Evolutionary conservation across 345 rosid genomes (phyloP).

Genomic region (Microthlaspi erraticum): DNA sequence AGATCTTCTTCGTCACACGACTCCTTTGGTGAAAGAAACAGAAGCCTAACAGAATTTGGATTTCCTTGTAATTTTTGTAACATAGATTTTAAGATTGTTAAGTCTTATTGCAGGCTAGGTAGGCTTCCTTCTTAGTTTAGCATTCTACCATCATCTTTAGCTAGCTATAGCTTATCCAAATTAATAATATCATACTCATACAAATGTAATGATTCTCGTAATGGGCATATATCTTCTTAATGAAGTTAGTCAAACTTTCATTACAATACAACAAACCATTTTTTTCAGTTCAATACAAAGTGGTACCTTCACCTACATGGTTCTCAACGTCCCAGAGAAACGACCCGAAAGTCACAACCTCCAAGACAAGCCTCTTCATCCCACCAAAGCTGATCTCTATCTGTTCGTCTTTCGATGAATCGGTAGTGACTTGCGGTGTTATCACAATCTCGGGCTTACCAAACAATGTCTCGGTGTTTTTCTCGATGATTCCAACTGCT

Average conservation of each 20-base stretch:
- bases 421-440: conserved; percentile 68
- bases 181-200: conserved; percentile 24
- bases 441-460: conserved; percentile 83
- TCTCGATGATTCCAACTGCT: conserved; percentile 86
- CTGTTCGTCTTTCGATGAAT: conserved; percentile 73
- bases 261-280: conserved; percentile 3
- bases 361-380: conserved; percentile 89
- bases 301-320: conserved; percentile 91
- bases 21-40: conserved; percentile 62
- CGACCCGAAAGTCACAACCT: conserved; percentile 96
- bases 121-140: conserved; percentile 43
- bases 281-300: conserved; percentile 67
- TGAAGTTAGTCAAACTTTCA: conserved; percentile 32
- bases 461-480: conserved; percentile 92
- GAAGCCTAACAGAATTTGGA: conserved; percentile 8
- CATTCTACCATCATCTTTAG: conserved; percentile 17
- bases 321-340: conserved; percentile 98
- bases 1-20: conserved; percentile 73
- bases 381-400: conserved; percentile 87
- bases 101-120: conserved; percentile 45
- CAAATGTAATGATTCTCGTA: conserved; percentile 35
- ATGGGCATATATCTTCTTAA: conserved; percentile 28
- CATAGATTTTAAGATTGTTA: conserved; percentile 39
- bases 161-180: no score
- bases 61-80: conserved; percentile 38